phyloP scores from a whole-genome alignment of 352 stramenopile species.

The Stramenopiles sp. region DNA sequence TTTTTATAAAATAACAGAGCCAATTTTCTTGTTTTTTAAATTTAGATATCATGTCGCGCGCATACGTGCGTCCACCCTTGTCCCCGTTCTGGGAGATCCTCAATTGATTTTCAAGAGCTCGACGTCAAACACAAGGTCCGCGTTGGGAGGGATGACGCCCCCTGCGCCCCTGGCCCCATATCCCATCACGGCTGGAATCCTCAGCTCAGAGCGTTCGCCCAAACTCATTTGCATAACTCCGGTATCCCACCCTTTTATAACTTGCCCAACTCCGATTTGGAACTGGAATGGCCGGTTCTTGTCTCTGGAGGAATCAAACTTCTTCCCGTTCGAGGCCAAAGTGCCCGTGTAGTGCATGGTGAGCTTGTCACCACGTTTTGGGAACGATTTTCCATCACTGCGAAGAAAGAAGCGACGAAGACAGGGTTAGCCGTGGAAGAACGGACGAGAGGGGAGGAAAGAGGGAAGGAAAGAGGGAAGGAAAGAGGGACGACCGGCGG shows the following conservation, averaged over 20 bases:
- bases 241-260: constrained; percentile 90
- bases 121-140: constrained; percentile 18
- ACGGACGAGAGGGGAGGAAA: too few relatives aligned
- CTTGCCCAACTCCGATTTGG: constrained; percentile 60
- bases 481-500: too few relatives aligned
- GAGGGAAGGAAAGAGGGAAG: too few relatives aligned
- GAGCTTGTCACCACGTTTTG: constrained; percentile 57
- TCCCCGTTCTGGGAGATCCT: not conserved
- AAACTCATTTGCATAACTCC: constrained; percentile 42
- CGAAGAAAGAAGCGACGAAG: too few relatives aligned
- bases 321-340: constrained; percentile 33
- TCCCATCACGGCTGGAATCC: constrained; percentile 23
- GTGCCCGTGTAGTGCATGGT: constrained; percentile 87
- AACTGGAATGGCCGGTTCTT: constrained; percentile 60
- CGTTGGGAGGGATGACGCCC: constrained; percentile 13
- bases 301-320: constrained; percentile 16
- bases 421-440: too few relatives aligned
- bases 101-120: constrained; percentile 17
- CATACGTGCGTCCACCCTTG: too few relatives aligned
- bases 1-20: too few relatives aligned
- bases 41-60: too few relatives aligned
- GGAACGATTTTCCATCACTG: constrained; percentile 14
- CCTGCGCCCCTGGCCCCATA: constrained; percentile 24
- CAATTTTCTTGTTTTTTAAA: too few relatives aligned
- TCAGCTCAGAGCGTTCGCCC: constrained; percentile 13